Evolutionary conservation across 2,329 filamentous ascomycete species (phyloP), one percentile per base, ranked within the genome.

Genomic region (Botryotinia convoluta): DNA sequence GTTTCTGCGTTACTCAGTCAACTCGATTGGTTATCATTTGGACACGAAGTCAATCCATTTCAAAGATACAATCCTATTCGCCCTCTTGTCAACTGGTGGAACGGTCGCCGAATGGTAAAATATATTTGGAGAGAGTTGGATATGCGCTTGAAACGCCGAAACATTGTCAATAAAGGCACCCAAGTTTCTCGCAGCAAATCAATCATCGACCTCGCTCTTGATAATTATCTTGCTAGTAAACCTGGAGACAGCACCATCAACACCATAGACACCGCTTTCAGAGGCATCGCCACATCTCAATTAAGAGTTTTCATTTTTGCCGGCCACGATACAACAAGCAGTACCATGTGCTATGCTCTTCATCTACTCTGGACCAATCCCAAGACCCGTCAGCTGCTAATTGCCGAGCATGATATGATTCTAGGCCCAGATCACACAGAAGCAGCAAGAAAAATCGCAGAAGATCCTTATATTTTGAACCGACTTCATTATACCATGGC

Each of bases 401-500:
- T 74, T 32, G 61, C 64, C 10, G 76, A 77, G 60, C 76, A 76
- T 61, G 54, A 73, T 51, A 42, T 12, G 10, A 63, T 77, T 9
- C 63, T 76, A 8, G 74, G 70, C 22, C 5, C n/a, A 4, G 68
- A 76, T n/a, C 39, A 69, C 7, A 57, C 45, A 3, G 59, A 70
- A 37, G 62, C 73, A 1, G 26, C 60, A 20, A 42, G 61, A 16
- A 26, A 60, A 10, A 54, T 77, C 1, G 29, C 42, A 22, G 62
- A 73, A 7, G 35, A 74, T n/a, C 75, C 76, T 4, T 18, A 39
- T 9, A n/a, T 76, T 18, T 42, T 73, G 18, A 74, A 77, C 42
- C 14, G 67, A 22, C 39, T 77, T 4, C 69, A 60, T 42, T 76
- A 69, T 8, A 77, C 76, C 4, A 70, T 57, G 10, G 76, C 76